Percentiles rank a stretch among this genome's conserved stretches.
Evolutionary conservation across 176 grass and related monocot genomes (phyloP).

Genomic region (Lolium multiflorum): DNA sequence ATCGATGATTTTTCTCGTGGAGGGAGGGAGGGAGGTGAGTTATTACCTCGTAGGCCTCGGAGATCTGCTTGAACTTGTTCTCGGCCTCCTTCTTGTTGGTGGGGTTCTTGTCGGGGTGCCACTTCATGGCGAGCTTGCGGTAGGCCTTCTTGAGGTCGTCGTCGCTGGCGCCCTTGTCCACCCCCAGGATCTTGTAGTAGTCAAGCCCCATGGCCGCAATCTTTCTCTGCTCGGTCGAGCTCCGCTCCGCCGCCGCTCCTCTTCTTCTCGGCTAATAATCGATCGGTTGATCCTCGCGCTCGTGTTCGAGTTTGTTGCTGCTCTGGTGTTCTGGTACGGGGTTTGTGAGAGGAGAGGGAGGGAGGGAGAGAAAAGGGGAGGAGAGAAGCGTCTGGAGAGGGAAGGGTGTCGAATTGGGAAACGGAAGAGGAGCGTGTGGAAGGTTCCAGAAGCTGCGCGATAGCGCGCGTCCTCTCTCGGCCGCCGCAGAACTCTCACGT

Average conservation of each 20-base stretch:
- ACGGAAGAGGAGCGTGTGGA: conserved; percentile 58
- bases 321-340: not conserved
- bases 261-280: not conserved
- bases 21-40: too few relatives aligned
- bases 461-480: conserved; percentile 25
- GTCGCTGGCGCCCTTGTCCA: conserved; percentile 80
- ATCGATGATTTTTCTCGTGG: not conserved
- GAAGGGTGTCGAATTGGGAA: not conserved
- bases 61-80: conserved; percentile 98
- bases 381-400: conserved; percentile 69
- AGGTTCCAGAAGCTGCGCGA: conserved; percentile 70
- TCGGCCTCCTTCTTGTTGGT: conserved; percentile 95
- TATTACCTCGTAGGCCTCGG: conserved; percentile 89
- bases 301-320: not conserved
- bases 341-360: not conserved
- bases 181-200: conserved; percentile 89
- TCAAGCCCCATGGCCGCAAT: conserved; percentile 69
- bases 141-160: conserved; percentile 99
- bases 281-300: not conserved
- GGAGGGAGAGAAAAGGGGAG: conserved; percentile 41
- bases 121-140: conserved; percentile 97
- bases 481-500: not conserved
- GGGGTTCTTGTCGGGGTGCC: conserved; percentile 98
- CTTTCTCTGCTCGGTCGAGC: not conserved
- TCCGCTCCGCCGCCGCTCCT: not conserved